These are phyloP conservation scores for Ephemerocybe angulata DNA, from an alignment of 768 basidiomycete species.

Conservation along the genomic window DNA sequence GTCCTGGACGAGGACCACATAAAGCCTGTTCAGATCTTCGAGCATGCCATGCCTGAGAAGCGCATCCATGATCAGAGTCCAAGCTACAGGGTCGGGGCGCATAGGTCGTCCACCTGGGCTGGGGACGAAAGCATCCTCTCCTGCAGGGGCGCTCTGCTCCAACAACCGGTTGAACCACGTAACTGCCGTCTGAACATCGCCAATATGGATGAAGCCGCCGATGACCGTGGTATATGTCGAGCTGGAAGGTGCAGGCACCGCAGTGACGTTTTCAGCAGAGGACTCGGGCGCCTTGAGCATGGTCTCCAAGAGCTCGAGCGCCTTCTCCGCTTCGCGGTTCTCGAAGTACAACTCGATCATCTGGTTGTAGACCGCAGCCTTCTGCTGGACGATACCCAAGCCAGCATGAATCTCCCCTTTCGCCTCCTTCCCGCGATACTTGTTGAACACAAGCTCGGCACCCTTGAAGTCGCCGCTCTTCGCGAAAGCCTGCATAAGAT, in stretches of 20 bases:
- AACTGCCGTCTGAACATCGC: constrained; percentile 61
- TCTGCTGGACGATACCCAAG: constrained; percentile 7
- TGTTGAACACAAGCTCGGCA: constrained; percentile 58
- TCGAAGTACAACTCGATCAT: constrained; percentile 77
- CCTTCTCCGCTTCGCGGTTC: constrained; percentile 57
- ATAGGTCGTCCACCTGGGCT: constrained; percentile 25
- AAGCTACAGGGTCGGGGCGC: constrained; percentile 52
- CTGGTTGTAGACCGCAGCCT: constrained; percentile 61
- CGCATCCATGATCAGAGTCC: constrained; percentile 55
- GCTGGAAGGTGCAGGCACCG: constrained; percentile 48
- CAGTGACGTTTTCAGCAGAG: constrained; percentile 6
- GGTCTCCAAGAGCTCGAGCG: constrained; percentile 59
- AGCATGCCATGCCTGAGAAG: constrained; percentile 23
- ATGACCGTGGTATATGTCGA: constrained; percentile 66
- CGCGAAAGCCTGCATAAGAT: constrained; percentile 58
- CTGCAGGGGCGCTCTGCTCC: constrained; percentile 36
- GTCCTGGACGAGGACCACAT: constrained; percentile 31
- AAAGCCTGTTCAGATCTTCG: constrained; percentile 47
- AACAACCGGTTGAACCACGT: constrained; percentile 67
- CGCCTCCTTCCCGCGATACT: constrained; percentile 45
- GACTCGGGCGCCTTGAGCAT: constrained; percentile 57
- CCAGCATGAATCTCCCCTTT: constrained; percentile 30
- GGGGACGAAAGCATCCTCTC: constrained; percentile 39
- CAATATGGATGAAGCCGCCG: constrained; percentile 56
- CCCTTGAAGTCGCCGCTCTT: constrained; percentile 45